phyloP scores from a whole-genome alignment of 805 yeast species.

The Wickerhamiella siamensis region DNA sequence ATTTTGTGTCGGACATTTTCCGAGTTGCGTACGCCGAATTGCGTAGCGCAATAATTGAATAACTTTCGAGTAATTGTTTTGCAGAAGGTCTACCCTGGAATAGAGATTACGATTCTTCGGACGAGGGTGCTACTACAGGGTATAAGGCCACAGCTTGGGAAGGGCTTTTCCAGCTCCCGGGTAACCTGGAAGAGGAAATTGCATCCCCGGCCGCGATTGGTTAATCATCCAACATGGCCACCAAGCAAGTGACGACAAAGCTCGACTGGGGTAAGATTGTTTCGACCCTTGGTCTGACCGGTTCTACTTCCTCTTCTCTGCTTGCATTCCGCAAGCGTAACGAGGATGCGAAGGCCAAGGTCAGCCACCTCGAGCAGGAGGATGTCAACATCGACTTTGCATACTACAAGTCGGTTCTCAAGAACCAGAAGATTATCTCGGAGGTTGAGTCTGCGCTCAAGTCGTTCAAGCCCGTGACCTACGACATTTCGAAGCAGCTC shows the following conservation, averaged over 20 bases:
- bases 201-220: conserved; percentile 1
- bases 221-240: conserved; percentile 10
- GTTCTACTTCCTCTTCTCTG: conserved; percentile 76
- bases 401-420: conserved; percentile 64
- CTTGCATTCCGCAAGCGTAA: conserved; percentile 94
- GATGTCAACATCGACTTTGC: conserved; percentile 67
- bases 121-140: no score
- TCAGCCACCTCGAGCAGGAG: conserved; percentile 57
- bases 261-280: conserved; percentile 91
- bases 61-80: no score
- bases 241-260: conserved; percentile 46
- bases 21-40: no score
- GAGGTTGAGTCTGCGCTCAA: conserved; percentile 67
- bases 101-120: no score
- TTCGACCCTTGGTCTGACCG: conserved; percentile 79
- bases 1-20: no score
- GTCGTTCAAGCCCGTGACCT: conserved; percentile 67
- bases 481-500: conserved; percentile 78
- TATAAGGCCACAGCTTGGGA: no score
- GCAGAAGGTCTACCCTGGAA: no score
- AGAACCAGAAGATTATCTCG: conserved; percentile 65
- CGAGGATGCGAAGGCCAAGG: conserved; percentile 87
- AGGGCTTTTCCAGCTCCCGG: background rate
- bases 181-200: background rate
- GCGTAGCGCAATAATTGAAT: no score